These are phyloP conservation scores for Sequoiadendron giganteum DNA, from an alignment of 75 land plant genomes.

Conservation along the genomic window DNA sequence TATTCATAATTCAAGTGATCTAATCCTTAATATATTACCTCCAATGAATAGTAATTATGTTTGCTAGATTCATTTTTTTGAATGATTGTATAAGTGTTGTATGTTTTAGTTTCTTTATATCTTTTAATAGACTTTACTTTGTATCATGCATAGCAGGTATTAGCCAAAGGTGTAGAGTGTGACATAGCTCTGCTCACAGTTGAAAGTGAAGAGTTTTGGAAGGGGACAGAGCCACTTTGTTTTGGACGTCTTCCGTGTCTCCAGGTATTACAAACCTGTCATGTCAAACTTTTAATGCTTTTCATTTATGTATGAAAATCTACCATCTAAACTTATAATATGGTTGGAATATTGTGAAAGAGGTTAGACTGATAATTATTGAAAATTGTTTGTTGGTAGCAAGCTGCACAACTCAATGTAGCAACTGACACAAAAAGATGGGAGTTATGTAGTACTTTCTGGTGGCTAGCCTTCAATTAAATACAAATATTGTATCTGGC, in stretches of 20 bases:
- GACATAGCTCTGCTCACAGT: conserved; percentile 94
- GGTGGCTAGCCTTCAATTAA: no score
- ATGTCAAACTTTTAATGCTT: not conserved
- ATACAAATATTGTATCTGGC: no score
- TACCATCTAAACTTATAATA: not conserved
- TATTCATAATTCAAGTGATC: not conserved
- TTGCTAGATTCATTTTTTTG: not conserved
- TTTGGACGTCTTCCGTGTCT: conserved; percentile 84
- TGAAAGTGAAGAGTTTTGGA: conserved; percentile 88
- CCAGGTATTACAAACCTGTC: conserved; percentile 53
- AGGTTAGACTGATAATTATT: no score
- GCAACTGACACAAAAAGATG: no score
- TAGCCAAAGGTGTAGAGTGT: conserved; percentile 90
- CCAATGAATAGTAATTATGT: not conserved
- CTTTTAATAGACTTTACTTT: not conserved
- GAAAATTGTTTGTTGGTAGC: no score
- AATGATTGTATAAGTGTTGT: not conserved
- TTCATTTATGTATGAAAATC: not conserved
- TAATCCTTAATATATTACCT: not conserved
- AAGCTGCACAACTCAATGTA: no score
- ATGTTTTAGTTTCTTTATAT: not conserved
- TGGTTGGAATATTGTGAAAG: not conserved
- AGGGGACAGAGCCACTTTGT: conserved; percentile 71
- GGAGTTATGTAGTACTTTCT: no score
- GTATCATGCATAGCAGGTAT: conserved; percentile 53